These are phyloP conservation scores for Mimosa pudica DNA, from an alignment of 306 rosid species.

Conservation along the genomic window DNA sequence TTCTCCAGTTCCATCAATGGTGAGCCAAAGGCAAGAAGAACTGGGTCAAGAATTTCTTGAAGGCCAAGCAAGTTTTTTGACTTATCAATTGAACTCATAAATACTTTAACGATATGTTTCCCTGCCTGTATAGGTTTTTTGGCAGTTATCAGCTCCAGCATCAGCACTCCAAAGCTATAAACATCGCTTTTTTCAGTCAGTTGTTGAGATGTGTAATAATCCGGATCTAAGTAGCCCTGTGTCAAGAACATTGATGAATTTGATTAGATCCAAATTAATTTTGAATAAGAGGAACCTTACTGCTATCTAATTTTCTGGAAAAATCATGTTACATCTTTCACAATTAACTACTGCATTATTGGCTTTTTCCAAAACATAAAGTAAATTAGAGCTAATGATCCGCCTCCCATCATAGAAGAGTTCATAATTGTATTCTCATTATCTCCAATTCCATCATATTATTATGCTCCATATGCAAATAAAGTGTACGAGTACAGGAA, in stretches of 20 bases:
- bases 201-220: conserved; percentile 50
- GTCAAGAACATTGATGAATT: conserved; percentile 1
- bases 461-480: no score
- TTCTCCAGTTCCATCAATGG: conserved; percentile 36
- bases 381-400: no score
- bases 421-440: no score
- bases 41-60: conserved; percentile 37
- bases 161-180: conserved; percentile 54
- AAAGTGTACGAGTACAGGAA: no score
- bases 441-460: no score
- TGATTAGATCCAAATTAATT: not conserved
- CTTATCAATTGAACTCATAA: conserved; percentile 32
- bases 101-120: conserved; percentile 43
- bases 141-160: conserved; percentile 56
- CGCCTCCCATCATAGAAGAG: no score
- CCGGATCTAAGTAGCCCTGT: conserved; percentile 67
- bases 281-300: not conserved
- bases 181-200: conserved; percentile 58
- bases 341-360: not conserved
- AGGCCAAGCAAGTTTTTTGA: conserved; percentile 41
- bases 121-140: conserved; percentile 48
- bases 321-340: not conserved
- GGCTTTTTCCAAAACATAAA: not conserved
- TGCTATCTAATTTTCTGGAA: not conserved
- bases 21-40: conserved; percentile 22